phyloP scores from a whole-genome alignment of 2,329 filamentous ascomycete genomes.

The Ascomycota sp. region DNA sequence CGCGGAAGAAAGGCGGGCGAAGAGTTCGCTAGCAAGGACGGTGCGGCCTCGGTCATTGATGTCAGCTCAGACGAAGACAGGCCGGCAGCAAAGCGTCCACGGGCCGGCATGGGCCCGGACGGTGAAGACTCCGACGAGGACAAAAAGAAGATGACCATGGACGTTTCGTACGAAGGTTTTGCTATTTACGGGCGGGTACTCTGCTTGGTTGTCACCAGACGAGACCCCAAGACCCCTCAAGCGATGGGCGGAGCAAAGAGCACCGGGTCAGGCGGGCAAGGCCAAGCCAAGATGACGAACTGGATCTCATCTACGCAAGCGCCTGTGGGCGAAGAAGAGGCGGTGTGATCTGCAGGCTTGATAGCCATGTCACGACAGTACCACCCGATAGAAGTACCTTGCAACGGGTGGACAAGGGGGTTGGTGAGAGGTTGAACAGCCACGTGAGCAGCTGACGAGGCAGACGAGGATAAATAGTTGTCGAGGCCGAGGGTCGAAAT shows the following conservation, averaged over 20 bases:
- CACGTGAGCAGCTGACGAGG: too few relatives aligned
- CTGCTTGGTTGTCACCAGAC: slow-evolving; percentile 70
- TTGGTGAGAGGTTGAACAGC: too few relatives aligned
- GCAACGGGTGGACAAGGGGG: too few relatives aligned
- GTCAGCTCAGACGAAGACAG: slow-evolving; percentile 18
- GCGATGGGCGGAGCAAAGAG: slow-evolving; percentile 9
- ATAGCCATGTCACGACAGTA: slow-evolving; percentile 1
- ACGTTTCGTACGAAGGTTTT: slow-evolving; percentile 85
- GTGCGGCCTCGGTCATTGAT: slow-evolving; percentile 15
- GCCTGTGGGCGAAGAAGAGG: slow-evolving; percentile 21
- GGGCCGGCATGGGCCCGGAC: slow-evolving; percentile 10
- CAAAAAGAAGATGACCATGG: slow-evolving; percentile 79
- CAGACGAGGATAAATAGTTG: too few relatives aligned
- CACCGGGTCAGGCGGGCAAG: slow-evolving; percentile 26
- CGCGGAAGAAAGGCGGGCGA: slow-evolving; percentile 12
- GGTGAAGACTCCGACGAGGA: slow-evolving; percentile 30
- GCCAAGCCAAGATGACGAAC: slow-evolving; percentile 61
- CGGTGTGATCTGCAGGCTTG: too few relatives aligned
- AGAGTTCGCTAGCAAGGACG: slow-evolving; percentile 12
- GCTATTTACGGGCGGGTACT: slow-evolving; percentile 86
- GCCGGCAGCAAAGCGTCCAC: slow-evolving; percentile 24
- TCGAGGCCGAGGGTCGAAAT: too few relatives aligned
- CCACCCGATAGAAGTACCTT: too few relatives aligned
- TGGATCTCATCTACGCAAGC: slow-evolving; percentile 69
- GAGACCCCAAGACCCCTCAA: slow-evolving; percentile 29